Evolutionary conservation across 179 eudicot species (phyloP).

Genomic region (Sideroxylon spinosum): DNA sequence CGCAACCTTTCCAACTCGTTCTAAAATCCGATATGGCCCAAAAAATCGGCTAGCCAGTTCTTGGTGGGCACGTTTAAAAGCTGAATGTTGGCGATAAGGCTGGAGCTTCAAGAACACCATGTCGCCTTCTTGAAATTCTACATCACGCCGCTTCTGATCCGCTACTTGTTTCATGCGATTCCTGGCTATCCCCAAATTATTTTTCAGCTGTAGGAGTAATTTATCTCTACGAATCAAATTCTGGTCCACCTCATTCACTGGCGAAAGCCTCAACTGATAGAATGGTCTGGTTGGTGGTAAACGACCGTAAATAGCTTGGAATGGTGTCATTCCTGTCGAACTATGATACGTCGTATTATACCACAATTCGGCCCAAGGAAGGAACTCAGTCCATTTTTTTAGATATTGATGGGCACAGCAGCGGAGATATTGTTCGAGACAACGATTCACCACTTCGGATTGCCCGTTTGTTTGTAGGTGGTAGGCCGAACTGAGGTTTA

Average conservation of each 20-base stretch:
- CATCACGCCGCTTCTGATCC: no score
- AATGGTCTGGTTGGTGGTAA: neutral
- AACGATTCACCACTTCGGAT: no score
- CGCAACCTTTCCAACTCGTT: no score
- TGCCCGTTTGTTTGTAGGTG: no score
- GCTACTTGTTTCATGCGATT: no score
- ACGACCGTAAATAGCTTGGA: constrained; percentile 13
- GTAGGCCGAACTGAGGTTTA: no score
- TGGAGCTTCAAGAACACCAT: constrained; percentile 1
- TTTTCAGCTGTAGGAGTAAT: neutral
- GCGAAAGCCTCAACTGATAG: neutral
- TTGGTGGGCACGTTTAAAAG: neutral
- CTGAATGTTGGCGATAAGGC: constrained; percentile 1
- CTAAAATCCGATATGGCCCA: neutral
- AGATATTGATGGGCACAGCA: no score
- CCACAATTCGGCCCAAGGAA: no score
- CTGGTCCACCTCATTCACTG: constrained; percentile 10
- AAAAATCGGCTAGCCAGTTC: neutral
- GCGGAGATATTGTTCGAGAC: no score
- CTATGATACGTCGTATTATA: no score
- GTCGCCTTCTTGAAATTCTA: no score
- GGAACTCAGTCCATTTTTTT: no score
- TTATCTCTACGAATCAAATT: neutral
- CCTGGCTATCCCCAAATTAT: constrained; percentile 2
- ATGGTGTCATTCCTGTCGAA: neutral